phyloP scores from a whole-genome alignment of 148 eudicot genomes.

The Beta vulgaris region DNA sequence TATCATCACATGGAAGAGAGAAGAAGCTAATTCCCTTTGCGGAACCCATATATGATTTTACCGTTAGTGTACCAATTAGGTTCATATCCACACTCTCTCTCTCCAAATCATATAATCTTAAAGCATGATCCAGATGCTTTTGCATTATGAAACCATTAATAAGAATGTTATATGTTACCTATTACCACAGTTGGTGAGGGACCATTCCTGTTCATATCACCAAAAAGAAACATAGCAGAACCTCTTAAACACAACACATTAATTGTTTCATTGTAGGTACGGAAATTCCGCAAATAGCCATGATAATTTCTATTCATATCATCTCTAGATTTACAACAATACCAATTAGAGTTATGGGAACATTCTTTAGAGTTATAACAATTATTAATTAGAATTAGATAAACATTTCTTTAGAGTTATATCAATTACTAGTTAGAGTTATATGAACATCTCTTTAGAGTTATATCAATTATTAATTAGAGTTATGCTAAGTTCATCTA shows the following conservation, averaged over 20 bases:
- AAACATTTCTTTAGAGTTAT: too few species aligned
- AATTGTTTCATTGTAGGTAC: constrained; percentile 62
- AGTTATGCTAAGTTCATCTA: too few species aligned
- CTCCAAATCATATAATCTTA: constrained; percentile 65
- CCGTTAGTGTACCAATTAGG: constrained; percentile 63
- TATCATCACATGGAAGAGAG: constrained; percentile 52
- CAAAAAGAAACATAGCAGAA: constrained; percentile 50
- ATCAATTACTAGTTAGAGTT: too few species aligned
- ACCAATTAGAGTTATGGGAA: too few species aligned
- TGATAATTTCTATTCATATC: too few species aligned
- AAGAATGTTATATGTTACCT: constrained; percentile 69
- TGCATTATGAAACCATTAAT: constrained; percentile 47
- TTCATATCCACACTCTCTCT: constrained; percentile 52
- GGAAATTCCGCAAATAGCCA: constrained; percentile 39
- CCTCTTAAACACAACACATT: constrained; percentile 49
- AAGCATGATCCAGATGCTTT: constrained; percentile 47
- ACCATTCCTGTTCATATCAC: constrained; percentile 51
- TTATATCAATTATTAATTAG: too few species aligned
- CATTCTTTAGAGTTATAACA: too few species aligned
- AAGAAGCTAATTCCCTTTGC: constrained; percentile 50
- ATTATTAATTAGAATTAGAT: too few species aligned
- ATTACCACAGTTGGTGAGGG: constrained; percentile 47
- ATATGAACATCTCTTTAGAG: too few species aligned
- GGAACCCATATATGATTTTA: constrained; percentile 64
- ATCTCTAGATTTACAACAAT: too few species aligned